phyloP scores from a whole-genome alignment of 352 stramenopile genomes.

The Phytophthora macrochlamydospora region DNA sequence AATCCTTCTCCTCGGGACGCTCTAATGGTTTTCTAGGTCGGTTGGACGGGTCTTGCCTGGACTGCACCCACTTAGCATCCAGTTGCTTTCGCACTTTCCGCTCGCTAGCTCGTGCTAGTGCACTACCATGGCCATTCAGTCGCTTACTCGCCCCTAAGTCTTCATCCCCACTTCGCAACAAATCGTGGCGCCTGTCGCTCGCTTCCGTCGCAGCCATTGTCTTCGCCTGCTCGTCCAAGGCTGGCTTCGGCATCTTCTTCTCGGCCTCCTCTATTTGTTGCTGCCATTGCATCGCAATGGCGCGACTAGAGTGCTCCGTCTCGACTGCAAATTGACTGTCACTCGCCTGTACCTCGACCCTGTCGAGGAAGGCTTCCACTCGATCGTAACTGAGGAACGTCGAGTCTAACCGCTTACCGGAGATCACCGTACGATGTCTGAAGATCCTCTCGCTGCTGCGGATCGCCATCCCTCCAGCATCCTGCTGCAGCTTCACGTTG shows the following conservation, averaged over 20 bases:
- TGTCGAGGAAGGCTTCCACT: conserved; percentile 38
- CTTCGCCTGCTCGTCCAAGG: conserved; percentile 42
- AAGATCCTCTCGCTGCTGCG: conserved; percentile 16
- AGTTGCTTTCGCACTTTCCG: conserved; percentile 75
- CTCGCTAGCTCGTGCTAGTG: conserved; percentile 49
- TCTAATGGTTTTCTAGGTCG: conserved; percentile 51
- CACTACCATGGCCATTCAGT: conserved; percentile 16
- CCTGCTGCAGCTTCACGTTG: conserved; percentile 29
- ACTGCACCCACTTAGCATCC: conserved; percentile 61
- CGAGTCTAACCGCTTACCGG: conserved; percentile 49
- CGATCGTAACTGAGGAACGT: conserved; percentile 58
- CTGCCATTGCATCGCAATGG: conserved; percentile 46
- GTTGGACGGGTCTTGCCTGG: conserved; percentile 55
- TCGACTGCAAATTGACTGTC: conserved; percentile 27
- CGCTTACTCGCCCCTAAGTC: conserved; percentile 12
- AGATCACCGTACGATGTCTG: conserved; percentile 10
- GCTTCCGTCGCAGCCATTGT: conserved; percentile 62
- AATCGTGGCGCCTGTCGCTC: conserved; percentile 31
- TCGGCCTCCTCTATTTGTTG: conserved; percentile 16
- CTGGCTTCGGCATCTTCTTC: conserved; percentile 1
- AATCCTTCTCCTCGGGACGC: conserved; percentile 46
- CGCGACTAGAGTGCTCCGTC: conserved; percentile 46
- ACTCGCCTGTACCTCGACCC: conserved; percentile 17
- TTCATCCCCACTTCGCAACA: conserved; percentile 20
- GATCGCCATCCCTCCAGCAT: conserved; percentile 19